Conservation (phyloP, 805 yeast species). For the Teunomyces funiuensis region DNA sequence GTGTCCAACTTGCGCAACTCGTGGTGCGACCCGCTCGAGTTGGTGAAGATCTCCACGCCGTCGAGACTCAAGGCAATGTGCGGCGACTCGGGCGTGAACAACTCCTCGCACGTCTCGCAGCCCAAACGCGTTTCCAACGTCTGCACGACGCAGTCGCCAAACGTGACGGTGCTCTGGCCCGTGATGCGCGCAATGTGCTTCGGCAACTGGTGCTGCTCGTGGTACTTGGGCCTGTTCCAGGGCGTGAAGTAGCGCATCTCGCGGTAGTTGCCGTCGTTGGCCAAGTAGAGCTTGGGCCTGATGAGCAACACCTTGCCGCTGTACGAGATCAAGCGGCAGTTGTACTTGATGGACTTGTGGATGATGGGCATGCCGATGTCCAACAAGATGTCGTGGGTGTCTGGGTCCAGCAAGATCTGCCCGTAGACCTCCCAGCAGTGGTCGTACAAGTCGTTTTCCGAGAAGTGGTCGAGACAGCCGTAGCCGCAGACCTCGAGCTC, state of each 20-base stretch:
- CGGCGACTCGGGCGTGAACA: slow-evolving; percentile 95
- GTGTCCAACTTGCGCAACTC: slow-evolving; percentile 87
- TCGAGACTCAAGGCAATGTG: slow-evolving; percentile 88
- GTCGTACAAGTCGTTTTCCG: slow-evolving; percentile 82
- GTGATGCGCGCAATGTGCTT: slow-evolving; percentile 61
- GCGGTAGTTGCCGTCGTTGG: slow-evolving; percentile 96
- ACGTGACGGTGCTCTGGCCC: slow-evolving; percentile 64
- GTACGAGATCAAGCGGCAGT: slow-evolving; percentile 82
- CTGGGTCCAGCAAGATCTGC: slow-evolving; percentile 65
- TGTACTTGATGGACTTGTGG: slow-evolving; percentile 85
- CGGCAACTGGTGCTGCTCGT: slow-evolving; percentile 76
- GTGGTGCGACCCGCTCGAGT: slow-evolving; percentile 97
- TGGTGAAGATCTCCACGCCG: slow-evolving; percentile 96
- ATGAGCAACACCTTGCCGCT: slow-evolving; percentile 79
- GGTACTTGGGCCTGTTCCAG: slow-evolving; percentile 78
- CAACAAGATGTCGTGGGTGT: slow-evolving; percentile 71
- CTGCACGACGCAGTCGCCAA: slow-evolving; percentile 89
- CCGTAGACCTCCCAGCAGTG: slow-evolving; percentile 96
- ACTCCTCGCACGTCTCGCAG: slow-evolving; percentile 97
- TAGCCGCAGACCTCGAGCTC: slow-evolving; percentile 94
- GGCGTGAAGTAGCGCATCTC: slow-evolving; percentile 98
- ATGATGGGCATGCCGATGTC: slow-evolving; percentile 95
- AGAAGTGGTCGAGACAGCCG: slow-evolving; percentile 91
- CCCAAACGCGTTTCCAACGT: slow-evolving; percentile 89
- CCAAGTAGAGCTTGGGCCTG: slow-evolving; percentile 89